phyloP scores from a whole-genome alignment of 306 rosid genomes.

The Dalbergia cultrata region DNA sequence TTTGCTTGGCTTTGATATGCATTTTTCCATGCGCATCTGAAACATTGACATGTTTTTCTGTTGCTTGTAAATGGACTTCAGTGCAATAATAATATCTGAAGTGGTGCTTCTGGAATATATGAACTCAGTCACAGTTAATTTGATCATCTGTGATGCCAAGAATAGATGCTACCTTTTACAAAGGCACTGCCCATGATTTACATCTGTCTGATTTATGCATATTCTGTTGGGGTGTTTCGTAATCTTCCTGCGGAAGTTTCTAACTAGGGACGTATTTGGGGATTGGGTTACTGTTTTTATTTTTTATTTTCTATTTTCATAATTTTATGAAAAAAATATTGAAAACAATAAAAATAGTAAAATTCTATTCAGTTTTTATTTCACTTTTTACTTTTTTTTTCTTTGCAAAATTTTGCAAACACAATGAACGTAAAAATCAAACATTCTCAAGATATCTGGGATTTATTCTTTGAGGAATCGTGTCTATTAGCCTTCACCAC shows the following conservation, averaged over 20 bases:
- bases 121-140: neutral
- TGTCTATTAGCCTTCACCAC: no score
- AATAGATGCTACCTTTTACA: neutral
- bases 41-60: neutral
- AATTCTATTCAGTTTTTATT: no score
- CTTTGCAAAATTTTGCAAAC: no score
- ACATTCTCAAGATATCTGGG: no score
- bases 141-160: neutral
- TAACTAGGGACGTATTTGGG: no score
- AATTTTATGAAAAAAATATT: no score
- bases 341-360: no score
- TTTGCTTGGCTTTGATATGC: constrained; percentile 31
- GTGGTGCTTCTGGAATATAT: neutral
- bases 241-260: neutral
- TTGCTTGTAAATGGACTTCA: constrained; percentile 16
- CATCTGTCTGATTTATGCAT: neutral
- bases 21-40: constrained; percentile 28
- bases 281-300: no score
- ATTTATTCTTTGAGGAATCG: no score
- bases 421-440: no score
- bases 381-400: no score
- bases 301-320: no score
- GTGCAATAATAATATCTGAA: constrained; percentile 7
- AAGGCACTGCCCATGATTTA: neutral
- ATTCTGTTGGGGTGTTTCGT: neutral